Conservation (phyloP, 2,329 filamentous ascomycete genomes). For the Fusarium sarcochroum region DNA sequence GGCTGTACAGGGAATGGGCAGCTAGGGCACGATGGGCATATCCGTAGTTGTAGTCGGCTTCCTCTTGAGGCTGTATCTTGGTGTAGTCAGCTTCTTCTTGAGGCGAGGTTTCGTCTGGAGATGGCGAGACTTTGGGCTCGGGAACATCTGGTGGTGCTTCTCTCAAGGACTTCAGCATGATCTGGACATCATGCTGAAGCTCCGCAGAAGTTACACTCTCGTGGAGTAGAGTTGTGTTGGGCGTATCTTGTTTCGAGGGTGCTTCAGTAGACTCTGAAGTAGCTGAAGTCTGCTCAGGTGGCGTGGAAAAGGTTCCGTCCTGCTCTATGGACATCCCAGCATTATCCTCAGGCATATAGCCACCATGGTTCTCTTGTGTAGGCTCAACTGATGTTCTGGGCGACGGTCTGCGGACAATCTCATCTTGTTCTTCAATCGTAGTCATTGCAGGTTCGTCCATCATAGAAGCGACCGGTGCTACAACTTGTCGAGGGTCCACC, state of each 20-base stretch:
- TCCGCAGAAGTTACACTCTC: background rate
- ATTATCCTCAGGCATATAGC: background rate
- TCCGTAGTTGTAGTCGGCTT: background rate
- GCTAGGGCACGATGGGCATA: background rate
- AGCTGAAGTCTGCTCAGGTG: background rate
- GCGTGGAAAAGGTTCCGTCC: background rate
- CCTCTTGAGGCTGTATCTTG: background rate
- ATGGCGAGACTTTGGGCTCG: background rate
- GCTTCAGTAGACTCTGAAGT: background rate
- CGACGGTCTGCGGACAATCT: background rate
- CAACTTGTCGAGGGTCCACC: background rate
- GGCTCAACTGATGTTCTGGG: background rate
- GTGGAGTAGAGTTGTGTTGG: background rate
- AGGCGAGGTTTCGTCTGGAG: background rate
- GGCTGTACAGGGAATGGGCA: constrained; percentile 5
- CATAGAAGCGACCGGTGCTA: constrained; percentile 8
- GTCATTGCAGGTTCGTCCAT: background rate
- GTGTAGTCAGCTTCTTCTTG: background rate
- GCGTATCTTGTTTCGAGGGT: background rate
- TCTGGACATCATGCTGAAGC: background rate
- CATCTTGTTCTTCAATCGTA: background rate
- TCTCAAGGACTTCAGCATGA: background rate
- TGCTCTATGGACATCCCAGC: background rate
- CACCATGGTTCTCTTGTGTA: background rate
- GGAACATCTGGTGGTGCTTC: background rate